phyloP scores from a whole-genome alignment of 495 filamentous ascomycete genomes.

The Lindgomyces ingoldianus region DNA sequence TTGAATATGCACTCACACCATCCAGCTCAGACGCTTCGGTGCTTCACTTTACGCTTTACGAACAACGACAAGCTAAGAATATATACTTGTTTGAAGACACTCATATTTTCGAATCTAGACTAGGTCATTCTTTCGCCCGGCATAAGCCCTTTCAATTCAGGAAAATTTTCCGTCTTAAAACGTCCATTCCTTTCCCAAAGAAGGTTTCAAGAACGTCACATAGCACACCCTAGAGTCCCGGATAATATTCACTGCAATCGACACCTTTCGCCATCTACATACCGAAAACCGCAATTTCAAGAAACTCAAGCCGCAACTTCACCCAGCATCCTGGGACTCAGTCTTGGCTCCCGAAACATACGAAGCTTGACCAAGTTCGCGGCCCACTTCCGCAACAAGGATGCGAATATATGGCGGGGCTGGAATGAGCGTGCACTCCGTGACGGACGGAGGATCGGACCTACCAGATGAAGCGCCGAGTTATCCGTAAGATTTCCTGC shows the following conservation, averaged over 20 bases:
- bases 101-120: too few relatives aligned
- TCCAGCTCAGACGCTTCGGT: too few relatives aligned
- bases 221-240: not conserved
- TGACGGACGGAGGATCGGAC: not conserved
- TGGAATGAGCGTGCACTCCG: too few relatives aligned
- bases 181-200: too few relatives aligned
- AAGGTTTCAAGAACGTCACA: not conserved
- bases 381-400: too few relatives aligned
- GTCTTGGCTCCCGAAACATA: slow-evolving; percentile 26
- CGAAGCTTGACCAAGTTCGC: slow-evolving; percentile 31
- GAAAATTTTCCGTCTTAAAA: not conserved
- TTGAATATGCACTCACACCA: too few relatives aligned
- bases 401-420: too few relatives aligned
- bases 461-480: not conserved
- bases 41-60: too few relatives aligned
- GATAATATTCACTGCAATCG: not conserved
- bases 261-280: not conserved
- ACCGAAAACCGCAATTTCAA: not conserved
- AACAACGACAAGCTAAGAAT: too few relatives aligned
- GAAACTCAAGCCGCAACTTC: not conserved
- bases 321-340: not conserved
- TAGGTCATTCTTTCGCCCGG: too few relatives aligned
- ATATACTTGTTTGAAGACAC: too few relatives aligned
- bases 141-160: not conserved
- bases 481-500: not conserved